These are phyloP conservation scores for Clonostachys sp. DNA, from an alignment of 2,329 filamentous ascomycete genomes.

Conservation along the genomic window DNA sequence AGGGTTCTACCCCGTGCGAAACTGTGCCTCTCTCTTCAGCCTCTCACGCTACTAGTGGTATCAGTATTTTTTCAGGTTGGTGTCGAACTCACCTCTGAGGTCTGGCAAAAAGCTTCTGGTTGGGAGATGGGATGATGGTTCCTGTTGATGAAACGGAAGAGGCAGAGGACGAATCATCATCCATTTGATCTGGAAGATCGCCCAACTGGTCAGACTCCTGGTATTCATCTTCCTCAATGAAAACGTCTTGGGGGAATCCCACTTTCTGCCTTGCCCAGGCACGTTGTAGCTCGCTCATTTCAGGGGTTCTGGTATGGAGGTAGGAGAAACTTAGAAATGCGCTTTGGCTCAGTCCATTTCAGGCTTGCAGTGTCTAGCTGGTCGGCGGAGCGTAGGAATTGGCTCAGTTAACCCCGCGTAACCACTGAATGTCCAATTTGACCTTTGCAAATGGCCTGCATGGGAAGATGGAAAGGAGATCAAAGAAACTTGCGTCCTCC, in stretches of 20 bases:
- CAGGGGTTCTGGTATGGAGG: too few species aligned
- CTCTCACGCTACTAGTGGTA: background rate
- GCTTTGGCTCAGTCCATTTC: too few species aligned
- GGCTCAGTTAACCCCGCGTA: too few species aligned
- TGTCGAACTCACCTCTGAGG: slow-evolving; percentile 54
- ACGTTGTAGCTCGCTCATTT: slow-evolving; percentile 79
- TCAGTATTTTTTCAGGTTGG: too few species aligned
- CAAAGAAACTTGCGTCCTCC: too few species aligned
- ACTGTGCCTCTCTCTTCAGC: slow-evolving; percentile 19
- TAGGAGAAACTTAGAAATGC: too few species aligned
- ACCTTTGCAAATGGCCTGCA: too few species aligned
- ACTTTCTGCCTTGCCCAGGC: slow-evolving; percentile 75
- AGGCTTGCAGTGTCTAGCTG: too few species aligned
- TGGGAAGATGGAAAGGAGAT: too few species aligned
- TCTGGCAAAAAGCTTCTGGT: slow-evolving; percentile 68
- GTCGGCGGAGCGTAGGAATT: too few species aligned
- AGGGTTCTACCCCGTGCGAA: slow-evolving; percentile 47
- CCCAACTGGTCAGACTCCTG: slow-evolving; percentile 40
- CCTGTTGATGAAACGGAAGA: slow-evolving; percentile 84
- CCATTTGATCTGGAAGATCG: slow-evolving; percentile 37
- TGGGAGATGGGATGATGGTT: slow-evolving; percentile 79
- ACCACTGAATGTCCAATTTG: too few species aligned
- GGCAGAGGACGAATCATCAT: slow-evolving; percentile 64
- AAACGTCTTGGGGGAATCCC: slow-evolving; percentile 43
- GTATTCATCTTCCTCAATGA: slow-evolving; percentile 49